Conservation (phyloP, 257 asterid genomes). For the Jaltomata sinuosa region DNA sequence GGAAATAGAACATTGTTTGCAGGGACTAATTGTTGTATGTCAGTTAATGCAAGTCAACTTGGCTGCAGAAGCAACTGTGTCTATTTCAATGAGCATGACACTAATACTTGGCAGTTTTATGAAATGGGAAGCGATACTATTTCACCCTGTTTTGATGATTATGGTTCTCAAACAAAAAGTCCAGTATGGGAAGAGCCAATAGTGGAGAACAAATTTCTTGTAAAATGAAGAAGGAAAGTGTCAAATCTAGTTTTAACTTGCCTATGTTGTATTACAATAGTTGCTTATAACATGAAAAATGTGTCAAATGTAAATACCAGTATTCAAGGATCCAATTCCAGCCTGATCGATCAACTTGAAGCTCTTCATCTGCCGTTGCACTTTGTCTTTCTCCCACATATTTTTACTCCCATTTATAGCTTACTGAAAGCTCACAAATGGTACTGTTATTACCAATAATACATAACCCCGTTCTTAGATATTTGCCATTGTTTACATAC, state of each 20-base stretch:
- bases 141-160: neutral
- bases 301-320: too few relatives aligned
- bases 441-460: neutral
- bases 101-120: slow-evolving; percentile 17
- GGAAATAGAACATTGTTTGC: slow-evolving; percentile 18
- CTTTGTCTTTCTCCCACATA: too few relatives aligned
- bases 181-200: neutral
- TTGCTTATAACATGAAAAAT: too few relatives aligned
- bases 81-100: slow-evolving; percentile 4
- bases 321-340: too few relatives aligned
- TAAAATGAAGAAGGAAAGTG: neutral
- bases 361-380: too few relatives aligned
- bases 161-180: slow-evolving; percentile 1
- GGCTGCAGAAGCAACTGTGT: slow-evolving; percentile 22
- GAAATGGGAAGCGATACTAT: slow-evolving; percentile 14
- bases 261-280: neutral
- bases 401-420: too few relatives aligned
- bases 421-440: too few relatives aligned
- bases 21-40: slow-evolving; percentile 16
- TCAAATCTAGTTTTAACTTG: neutral
- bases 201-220: neutral
- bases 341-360: too few relatives aligned
- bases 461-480: too few relatives aligned
- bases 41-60: slow-evolving; percentile 14
- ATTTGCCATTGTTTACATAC: neutral